Evolutionary conservation across 805 yeast genomes (phyloP), one percentile per base, ranked within the genome.

Genomic region (Sungouiozyma intestinalis): DNA sequence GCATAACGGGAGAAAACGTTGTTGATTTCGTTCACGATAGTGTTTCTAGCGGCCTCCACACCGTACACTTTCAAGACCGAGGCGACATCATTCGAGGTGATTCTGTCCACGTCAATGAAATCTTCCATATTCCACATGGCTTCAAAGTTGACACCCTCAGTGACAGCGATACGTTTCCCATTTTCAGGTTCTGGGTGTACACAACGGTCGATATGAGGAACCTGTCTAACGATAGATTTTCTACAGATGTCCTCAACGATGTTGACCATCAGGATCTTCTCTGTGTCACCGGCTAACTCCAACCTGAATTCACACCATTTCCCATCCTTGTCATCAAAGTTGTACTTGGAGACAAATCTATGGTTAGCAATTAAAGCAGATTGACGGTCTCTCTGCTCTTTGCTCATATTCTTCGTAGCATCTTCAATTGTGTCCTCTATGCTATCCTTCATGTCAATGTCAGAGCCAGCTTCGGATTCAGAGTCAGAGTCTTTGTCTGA

Each of bases 71-170:
- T 75, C 55, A 94, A 72, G 2, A 92, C 95, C 15, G 96, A 85
- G 33, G 85, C 79, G 51, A 92, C 81, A 66, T 92, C 98, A 72
- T 92, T 92, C 7, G 97, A 87, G 1, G 83, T 74, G 55, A 92
- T 85, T 45, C 80, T 81, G 61, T 92, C 84, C 48, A 90, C 95
- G 55, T 88, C 83, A 51, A 92, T 76, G 65, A 92, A 87, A 49
- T 84, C 87, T 50, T 86, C 90, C 65, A 90, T 95, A 42, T 86
- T 95, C 97, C 98, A 92, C 94, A 92, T 86, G 40, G 96, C 94
- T 58, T 73, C 73, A 78, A 92, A 92, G 68, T 92, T 92, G 40
- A 92, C 98, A 67, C 99, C 99, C 66, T 94, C 99, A 17, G 99
- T 90, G 44, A 92, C 83, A 53, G 94, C 72, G 34, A 74, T 72